These are phyloP conservation scores for Colletotrichum eremochloae DNA, from an alignment of 2,329 filamentous ascomycete species.

Conservation along the genomic window DNA sequence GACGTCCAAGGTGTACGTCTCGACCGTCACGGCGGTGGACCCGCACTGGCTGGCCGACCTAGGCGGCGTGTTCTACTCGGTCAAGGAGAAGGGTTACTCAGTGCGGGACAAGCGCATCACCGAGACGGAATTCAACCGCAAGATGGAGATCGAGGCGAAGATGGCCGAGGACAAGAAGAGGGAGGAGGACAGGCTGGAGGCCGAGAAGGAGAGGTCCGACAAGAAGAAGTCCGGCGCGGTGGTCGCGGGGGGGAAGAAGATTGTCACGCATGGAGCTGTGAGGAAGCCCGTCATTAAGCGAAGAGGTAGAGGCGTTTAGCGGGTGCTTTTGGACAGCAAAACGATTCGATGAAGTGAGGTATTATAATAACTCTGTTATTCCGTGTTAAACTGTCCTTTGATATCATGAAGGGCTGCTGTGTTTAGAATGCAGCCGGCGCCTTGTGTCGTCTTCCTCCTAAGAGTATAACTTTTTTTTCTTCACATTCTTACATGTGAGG, in stretches of 20 bases:
- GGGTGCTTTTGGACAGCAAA: neutral
- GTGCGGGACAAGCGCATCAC: slow-evolving; percentile 86
- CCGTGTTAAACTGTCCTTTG: neutral
- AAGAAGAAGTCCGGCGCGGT: slow-evolving; percentile 55
- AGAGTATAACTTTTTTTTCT: neutral
- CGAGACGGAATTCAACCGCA: slow-evolving; percentile 91
- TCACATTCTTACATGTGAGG: neutral
- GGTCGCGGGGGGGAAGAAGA: slow-evolving; percentile 62
- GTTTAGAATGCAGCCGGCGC: neutral
- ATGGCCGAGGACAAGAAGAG: slow-evolving; percentile 88
- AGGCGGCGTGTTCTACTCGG: slow-evolving; percentile 95
- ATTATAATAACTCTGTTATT: neutral
- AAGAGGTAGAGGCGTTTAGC: slow-evolving; percentile 66
- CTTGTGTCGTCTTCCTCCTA: neutral
- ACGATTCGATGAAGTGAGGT: neutral
- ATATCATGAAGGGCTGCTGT: no score
- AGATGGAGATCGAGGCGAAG: slow-evolving; percentile 92
- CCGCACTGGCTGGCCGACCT: slow-evolving; percentile 97
- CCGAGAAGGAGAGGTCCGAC: slow-evolving; percentile 61
- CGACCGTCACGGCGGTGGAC: slow-evolving; percentile 94
- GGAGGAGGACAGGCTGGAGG: slow-evolving; percentile 69
- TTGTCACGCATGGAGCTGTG: slow-evolving; percentile 72
- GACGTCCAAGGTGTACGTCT: slow-evolving; percentile 98
- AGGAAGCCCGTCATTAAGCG: slow-evolving; percentile 72
- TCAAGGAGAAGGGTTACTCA: slow-evolving; percentile 98